A percentile compares a stretch with the other conserved stretches of the same genome.
phyloP scores from a whole-genome alignment of 768 basidiomycete species.

The Termitomyces sp. region DNA sequence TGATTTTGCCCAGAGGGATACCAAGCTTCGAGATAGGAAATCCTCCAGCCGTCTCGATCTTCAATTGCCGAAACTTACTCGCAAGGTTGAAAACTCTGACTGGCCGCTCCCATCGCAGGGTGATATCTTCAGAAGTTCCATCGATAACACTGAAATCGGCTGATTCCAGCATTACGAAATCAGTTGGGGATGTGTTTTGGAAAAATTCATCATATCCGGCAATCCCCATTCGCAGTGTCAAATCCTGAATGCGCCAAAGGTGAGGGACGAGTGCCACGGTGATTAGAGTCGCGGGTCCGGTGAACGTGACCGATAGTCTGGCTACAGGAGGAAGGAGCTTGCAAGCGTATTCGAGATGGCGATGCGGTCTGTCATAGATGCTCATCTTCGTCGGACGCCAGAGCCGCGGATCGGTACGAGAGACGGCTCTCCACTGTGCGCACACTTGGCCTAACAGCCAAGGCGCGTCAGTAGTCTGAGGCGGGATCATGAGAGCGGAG shows the following conservation, averaged over 20 bases:
- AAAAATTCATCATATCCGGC: conserved; percentile 1
- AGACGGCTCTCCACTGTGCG: conserved; percentile 4
- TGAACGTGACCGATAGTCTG: neutral
- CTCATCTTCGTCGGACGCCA: conserved; percentile 1
- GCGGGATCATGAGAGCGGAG: neutral
- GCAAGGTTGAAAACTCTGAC: conserved; percentile 2
- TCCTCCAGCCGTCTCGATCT: neutral
- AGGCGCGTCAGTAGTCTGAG: neutral
- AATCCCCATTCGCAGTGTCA: neutral
- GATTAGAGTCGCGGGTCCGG: neutral
- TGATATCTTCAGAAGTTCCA: neutral
- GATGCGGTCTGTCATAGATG: neutral
- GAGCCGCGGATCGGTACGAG: conserved; percentile 4
- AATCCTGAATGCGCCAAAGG: conserved; percentile 6
- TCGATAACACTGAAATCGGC: neutral
- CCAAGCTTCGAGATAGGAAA: neutral
- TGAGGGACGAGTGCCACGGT: neutral
- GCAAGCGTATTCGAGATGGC: neutral
- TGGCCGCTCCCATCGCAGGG: neutral
- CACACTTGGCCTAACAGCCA: conserved; percentile 11
- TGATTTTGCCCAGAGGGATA: neutral
- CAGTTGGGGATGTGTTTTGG: neutral
- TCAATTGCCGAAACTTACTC: neutral
- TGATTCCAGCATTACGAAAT: conserved; percentile 1
- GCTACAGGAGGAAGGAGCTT: conserved; percentile 5